These are phyloP conservation scores for Didymella segeticola DNA, from an alignment of 2,329 filamentous ascomycete species.

Conservation along the genomic window DNA sequence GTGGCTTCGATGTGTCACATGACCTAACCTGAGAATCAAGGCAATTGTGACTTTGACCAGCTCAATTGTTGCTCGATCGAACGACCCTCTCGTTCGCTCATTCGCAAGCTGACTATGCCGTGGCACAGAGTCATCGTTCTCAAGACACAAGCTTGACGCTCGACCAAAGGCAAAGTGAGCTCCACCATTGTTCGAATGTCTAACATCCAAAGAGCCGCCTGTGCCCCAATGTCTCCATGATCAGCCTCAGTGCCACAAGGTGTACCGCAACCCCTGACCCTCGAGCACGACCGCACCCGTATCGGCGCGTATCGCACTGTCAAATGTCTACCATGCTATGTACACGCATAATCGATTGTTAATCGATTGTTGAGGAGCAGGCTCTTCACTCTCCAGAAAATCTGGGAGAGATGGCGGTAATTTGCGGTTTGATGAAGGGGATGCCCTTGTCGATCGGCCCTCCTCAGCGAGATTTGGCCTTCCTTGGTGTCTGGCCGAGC, in stretches of 20 bases:
- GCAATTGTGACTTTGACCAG: neutral
- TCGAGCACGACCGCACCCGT: conserved; percentile 1
- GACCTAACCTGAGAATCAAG: neutral
- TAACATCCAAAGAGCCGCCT: neutral
- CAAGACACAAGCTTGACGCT: too few species aligned
- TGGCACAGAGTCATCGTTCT: too few species aligned
- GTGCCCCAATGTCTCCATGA: neutral
- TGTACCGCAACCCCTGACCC: conserved; percentile 6
- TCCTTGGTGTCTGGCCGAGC: conserved; percentile 6
- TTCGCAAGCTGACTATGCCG: too few species aligned
- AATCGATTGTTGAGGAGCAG: conserved; percentile 4
- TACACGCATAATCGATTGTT: too few species aligned
- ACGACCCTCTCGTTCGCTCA: too few species aligned
- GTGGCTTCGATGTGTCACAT: neutral
- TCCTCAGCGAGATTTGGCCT: conserved; percentile 18
- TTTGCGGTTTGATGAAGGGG: conserved; percentile 20
- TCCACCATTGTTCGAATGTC: too few species aligned
- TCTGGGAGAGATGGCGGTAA: conserved; percentile 15
- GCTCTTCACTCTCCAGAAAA: neutral
- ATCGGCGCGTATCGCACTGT: neutral
- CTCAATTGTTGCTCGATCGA: neutral
- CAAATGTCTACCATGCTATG: too few species aligned
- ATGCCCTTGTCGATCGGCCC: conserved; percentile 12
- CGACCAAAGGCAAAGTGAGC: too few species aligned
- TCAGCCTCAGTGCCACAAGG: neutral